Evolutionary conservation across 805 yeast species (phyloP), one percentile per base, ranked within the genome.

Genomic region (Candida manassasensis): DNA sequence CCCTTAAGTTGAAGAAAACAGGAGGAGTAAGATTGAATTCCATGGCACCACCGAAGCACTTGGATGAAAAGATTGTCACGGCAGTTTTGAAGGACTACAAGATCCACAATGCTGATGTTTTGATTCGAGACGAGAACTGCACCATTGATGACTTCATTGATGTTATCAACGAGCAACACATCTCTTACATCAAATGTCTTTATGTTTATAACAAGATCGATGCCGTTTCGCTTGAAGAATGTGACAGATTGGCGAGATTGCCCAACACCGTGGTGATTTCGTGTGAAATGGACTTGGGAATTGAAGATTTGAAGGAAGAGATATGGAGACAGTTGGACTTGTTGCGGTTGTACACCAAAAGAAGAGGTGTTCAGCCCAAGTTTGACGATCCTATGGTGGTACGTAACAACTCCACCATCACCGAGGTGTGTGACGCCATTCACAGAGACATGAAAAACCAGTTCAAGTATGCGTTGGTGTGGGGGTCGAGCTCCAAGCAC

Each of bases 401-500:
- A 10, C 72, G 97, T 48, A 73, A 70, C 37, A 74, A 79, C 36
- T 81, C 94, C 5, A 71, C 93, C 2, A 77, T 90, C 35, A 90
- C 82, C 45, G 87, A 81, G 45, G 86, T 90, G 19, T 90, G 98
- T 66, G 89, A 90, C 53, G 74, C 93, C 9, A 82, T 90, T 43
- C 97, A 90, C 57, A 75, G 95, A 48, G 96, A 89, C 50, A 84
- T 90, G 71, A 89, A 88, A 53, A 80, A 83, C 44, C 86, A 84
- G 51, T 90, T 93, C 70, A 86, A 88, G 57, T 88, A 89, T 56
- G 97, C 97, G 0, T 62, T 88, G 51, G 96, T 90, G 4, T 90
- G 97, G 97, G 98, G 98, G 0, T 79, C 89, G 1, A 81, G 94
- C 31, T 84, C 97, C 5, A 93, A 93, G 57, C 95, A 87, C 55